A percentile compares a stretch with the other conserved stretches of the same genome.
These are phyloP conservation scores for Neonothopanus nambi DNA, from an alignment of 1,284 basidiomycete genomes.

Conservation along the genomic window DNA sequence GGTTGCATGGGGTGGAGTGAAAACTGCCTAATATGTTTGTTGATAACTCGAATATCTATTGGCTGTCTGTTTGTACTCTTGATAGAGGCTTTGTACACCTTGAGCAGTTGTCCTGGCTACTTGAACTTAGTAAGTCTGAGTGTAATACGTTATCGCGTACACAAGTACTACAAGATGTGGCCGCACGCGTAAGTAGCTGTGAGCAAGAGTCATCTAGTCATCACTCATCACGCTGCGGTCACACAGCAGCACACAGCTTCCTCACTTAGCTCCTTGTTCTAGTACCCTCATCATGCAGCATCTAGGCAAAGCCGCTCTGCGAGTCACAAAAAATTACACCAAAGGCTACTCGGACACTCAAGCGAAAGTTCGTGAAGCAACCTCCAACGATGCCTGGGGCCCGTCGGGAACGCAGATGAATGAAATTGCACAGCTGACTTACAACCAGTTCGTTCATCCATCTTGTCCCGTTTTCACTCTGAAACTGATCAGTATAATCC, in stretches of 20 bases:
- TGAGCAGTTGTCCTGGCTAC: too few relatives aligned
- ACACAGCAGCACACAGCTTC: background rate
- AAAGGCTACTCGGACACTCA: conserved; percentile 94
- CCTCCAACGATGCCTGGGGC: conserved; percentile 99
- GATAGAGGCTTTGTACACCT: too few relatives aligned
- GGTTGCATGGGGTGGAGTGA: conserved; percentile 61
- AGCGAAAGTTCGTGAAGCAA: conserved; percentile 96
- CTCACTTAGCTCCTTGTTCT: background rate
- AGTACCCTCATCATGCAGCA: conserved; percentile 52
- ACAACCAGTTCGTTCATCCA: conserved; percentile 81
- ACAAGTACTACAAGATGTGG: too few relatives aligned
- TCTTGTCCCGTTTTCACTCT: conserved; percentile 9
- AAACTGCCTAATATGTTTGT: conserved; percentile 24
- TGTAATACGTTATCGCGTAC: too few relatives aligned
- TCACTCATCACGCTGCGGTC: too few relatives aligned
- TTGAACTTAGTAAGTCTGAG: too few relatives aligned
- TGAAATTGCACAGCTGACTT: conserved; percentile 96
- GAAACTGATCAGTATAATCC: conserved; percentile 4
- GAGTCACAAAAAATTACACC: conserved; percentile 93
- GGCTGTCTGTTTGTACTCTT: background rate
- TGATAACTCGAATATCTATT: too few relatives aligned
- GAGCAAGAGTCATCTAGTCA: too few relatives aligned
- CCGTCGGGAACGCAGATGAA: conserved; percentile 99
- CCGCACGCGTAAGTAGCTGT: too few relatives aligned
- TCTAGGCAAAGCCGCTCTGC: conserved; percentile 78